Base-by-base conservation (phyloP, 352 stramenopile genomes). In the Phytophthora sojae region DNA sequence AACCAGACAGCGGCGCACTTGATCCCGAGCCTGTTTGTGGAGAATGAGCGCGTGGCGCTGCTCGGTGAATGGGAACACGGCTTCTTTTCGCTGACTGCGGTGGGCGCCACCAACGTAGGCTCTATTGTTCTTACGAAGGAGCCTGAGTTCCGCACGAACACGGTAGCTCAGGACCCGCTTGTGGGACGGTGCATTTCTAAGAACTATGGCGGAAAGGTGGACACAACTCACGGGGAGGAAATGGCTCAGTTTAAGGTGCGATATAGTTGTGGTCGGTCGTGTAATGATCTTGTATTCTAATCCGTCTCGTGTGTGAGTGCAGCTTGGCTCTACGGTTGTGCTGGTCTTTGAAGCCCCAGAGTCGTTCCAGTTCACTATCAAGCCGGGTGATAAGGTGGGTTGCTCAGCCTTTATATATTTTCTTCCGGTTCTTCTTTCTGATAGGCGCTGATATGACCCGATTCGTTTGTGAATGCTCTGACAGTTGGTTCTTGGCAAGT, bases 21-120 rank as follows among this genome's bases (percentile, higher is more conserved):
- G n/a, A 88, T 96, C 54, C 86, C 86, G 45, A 93, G 86, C 50
- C 68, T 96, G 8, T 96, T 94, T 56, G 84, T 93, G 29, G 85
- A 93, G 63, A 96, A 96, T 61, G 90, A 96, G 69, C 86, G 90
- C 42, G 86, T 94, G 9, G 88, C 74, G 14, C 66, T 96, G 12
- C 47, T 94, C 25, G 90, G 90, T 50, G 67, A 86, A 61, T 96
- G 88, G 87, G 75, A 87, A 51, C 82, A 92, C 45, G 89, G 89
- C 12, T 95, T 94, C 63, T 96, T 94, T 62, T 94, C 85, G 14
- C 79, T 96, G 25, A 93, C 83, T 25, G 88, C 89, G 37, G 90
- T 96, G 25, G 90, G 90, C 17, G 90, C 90, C n/a, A 92, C 88
- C 11, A 96, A 96, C 53, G 90, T 96, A 6, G 90, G 90, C n/a